Evolutionary conservation across 169 alveolate genomes (phyloP), one percentile per base, ranked within the genome.

Genomic region (Plasmodium falciparum): DNA sequence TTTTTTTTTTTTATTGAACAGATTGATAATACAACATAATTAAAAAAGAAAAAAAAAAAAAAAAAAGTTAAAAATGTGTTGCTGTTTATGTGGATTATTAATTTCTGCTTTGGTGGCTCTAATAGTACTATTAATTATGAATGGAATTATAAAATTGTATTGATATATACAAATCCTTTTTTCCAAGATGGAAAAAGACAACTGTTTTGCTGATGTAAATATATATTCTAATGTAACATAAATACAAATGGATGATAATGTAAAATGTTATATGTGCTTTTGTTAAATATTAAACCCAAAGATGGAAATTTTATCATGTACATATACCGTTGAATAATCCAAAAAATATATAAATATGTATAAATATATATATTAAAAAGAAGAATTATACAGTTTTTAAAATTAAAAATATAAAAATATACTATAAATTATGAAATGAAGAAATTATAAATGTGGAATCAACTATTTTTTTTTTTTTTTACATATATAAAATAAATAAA

Each of bases 81-180:
- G 91, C 43, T 83, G 91, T 63, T 63, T 83, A 50, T 83, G 80
- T 67, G 91, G 80, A 20, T 69, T 83, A 39, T 58, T 83, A 56
- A 20, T 83, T 11, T 52, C 56, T 69, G 72, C 85, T 15, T 12
- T 83, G 54, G 20, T 83, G 20, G 91, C 91, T 54, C 17, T 83
- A 58, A 69, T 83, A 52, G 72, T 83, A 33, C 1, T 83, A 43
- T 83, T 83, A 58, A 56, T 83, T 69, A 71, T 83, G 17, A 83
- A 83, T 67, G 91, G 91, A 39, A 56, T 83, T 49, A 83, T 83
- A 69, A 83, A 67, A 72, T 54, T 83, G 73, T 20, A 22, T 45
- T 83, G 70, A 62, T n/a, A 58, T n/a, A 58, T 5, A 5, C 47
- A 5, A 39, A 5, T 39, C 47, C 47, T 39, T 39, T 39, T 39